Base-by-base conservation (phyloP, 768 basidiomycete genomes). In the Clavaria fumosa region DNA sequence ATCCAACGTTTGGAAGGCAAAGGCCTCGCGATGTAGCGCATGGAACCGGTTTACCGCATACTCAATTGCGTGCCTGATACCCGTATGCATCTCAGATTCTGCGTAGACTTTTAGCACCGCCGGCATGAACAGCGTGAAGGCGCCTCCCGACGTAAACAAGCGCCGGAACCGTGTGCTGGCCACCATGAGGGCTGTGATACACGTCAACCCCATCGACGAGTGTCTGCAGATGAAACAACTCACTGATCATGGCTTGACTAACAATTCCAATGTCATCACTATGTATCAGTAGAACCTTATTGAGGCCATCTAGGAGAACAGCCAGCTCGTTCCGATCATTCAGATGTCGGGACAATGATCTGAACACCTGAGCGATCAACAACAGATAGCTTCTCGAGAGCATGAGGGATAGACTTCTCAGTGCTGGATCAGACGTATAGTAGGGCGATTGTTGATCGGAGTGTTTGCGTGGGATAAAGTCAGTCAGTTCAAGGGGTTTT, bases 181-280 rank as follows among this genome's bases (percentile, higher is more conserved):
- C 11, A 74, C 68, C 75, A 82, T 76, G 21, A 78, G 62, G 4
- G 73, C 80, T 79, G n/a, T 41, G 11, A 35, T 14, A 37, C 21
- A 36, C n/a, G n/a, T n/a, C n/a, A n/a, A n/a, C n/a, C n/a, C n/a
- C n/a, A n/a, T n/a, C n/a, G n/a, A 41, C 11, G 46, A 39, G 24
- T 41, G 14, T 19, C 19, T 32, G 24, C 27, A 19, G 34, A 35
- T 27, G 6, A 7, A 26, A 9, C 14, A 27, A 41, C 71, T 48
- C 46, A 83, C 81, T 77, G 20, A 83, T 74, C 50, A 84, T 57
- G 5, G 72, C 65, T 43, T 82, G 81, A 24, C 68, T 64, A n/a
- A 86, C 72, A 37, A 84, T 72, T n/a, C 75, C 77, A 31, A 78
- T 68, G 47, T 84, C 82, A 46, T 75, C 66, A 3, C 78, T 75